Conservation (phyloP, 495 filamentous ascomycete species). For the Penicillium argentinense region DNA sequence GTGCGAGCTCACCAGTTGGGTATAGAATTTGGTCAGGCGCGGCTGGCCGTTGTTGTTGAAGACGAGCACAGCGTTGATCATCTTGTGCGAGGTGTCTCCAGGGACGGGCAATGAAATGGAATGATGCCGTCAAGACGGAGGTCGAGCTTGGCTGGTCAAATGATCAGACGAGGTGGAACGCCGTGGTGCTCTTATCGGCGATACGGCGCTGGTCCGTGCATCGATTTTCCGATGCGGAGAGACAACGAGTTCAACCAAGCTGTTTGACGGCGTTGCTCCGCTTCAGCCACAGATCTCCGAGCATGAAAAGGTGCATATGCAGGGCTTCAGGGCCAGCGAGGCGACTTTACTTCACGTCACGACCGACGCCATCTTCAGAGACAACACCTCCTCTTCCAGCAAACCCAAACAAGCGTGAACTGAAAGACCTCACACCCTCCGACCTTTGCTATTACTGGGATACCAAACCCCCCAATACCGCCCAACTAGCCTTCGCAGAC, state of each 20-base stretch:
- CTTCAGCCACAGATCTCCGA: not conserved
- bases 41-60: slow-evolving; percentile 99
- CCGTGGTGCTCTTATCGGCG: not conserved
- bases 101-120: not conserved
- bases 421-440: slow-evolving; percentile 36
- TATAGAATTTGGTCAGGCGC: slow-evolving; percentile 97
- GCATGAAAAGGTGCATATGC: slow-evolving; percentile 9
- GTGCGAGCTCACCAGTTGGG: slow-evolving; percentile 72
- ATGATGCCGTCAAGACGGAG: no score
- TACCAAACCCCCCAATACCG: slow-evolving; percentile 51
- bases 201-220: slow-evolving; percentile 14
- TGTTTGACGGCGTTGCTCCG: not conserved
- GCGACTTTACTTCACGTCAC: slow-evolving; percentile 11
- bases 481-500: slow-evolving; percentile 55
- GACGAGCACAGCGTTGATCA: slow-evolving; percentile 99
- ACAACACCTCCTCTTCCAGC: slow-evolving; percentile 8
- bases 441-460: slow-evolving; percentile 57
- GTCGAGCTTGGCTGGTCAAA: not conserved
- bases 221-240: slow-evolving; percentile 21
- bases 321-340: not conserved
- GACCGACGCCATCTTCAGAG: not conserved
- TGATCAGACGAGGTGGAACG: not conserved
- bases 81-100: slow-evolving; percentile 34
- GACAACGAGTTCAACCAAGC: not conserved
- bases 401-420: slow-evolving; percentile 29